A percentile compares a stretch with the other conserved stretches of the same genome.
These are phyloP conservation scores for Podospora pseudopauciseta DNA, from an alignment of 495 filamentous ascomycete genomes.

Conservation along the genomic window DNA sequence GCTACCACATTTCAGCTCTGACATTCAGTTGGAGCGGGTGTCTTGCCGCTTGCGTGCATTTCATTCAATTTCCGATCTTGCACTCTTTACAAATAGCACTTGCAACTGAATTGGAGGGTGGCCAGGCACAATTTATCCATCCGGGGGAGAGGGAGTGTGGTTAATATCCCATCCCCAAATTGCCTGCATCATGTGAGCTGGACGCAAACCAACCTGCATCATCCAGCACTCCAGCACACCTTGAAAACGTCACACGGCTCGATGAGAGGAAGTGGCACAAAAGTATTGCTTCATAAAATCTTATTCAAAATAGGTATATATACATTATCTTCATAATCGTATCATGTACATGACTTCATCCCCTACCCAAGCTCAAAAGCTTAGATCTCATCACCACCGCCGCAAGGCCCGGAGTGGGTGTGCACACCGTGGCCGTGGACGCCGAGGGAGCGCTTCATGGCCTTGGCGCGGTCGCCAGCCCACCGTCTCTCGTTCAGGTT, in stretches of 20 bases:
- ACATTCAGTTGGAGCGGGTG: not conserved
- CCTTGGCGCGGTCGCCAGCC: constrained; percentile 18
- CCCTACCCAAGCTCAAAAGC: not conserved
- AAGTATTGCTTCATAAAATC: not conserved
- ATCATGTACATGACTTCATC: not conserved
- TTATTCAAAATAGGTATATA: constrained; percentile 2
- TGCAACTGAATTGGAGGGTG: not conserved
- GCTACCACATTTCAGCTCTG: not conserved
- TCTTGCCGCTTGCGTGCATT: not conserved
- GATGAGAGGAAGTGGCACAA: too few species aligned
- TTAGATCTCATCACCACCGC: constrained; percentile 17
- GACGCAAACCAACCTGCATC: not conserved
- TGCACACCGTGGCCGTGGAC: constrained; percentile 9
- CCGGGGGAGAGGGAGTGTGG: not conserved
- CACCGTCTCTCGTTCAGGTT: constrained; percentile 14
- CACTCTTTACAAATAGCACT: not conserved
- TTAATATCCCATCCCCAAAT: not conserved
- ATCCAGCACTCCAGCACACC: not conserved
- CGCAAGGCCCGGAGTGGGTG: constrained; percentile 20
- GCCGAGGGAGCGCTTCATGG: constrained; percentile 12
- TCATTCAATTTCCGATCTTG: not conserved
- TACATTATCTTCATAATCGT: not conserved
- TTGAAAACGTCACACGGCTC: not conserved
- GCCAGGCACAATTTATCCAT: not conserved
- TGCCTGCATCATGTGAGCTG: not conserved